Evolutionary conservation across 2,329 filamentous ascomycete genomes (phyloP).

Genomic region (Colletotrichum neosansevieriae): DNA sequence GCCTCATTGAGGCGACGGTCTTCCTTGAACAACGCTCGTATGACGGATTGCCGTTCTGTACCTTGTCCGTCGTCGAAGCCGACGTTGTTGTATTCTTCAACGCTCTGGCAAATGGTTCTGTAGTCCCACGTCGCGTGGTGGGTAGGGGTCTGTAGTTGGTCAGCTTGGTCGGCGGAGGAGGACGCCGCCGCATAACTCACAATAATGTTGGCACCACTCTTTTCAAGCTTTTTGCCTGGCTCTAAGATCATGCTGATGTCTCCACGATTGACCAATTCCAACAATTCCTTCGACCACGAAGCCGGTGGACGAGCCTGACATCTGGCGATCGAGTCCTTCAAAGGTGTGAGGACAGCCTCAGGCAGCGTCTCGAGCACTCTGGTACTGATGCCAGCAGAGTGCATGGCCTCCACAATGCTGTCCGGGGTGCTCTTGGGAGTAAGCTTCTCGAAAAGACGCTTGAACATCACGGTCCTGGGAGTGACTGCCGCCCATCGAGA

Average conservation of each 20-base stretch:
- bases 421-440: slow-evolving; percentile 63
- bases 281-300: slow-evolving; percentile 77
- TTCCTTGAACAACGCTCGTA: slow-evolving; percentile 88
- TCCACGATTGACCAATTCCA: slow-evolving; percentile 82
- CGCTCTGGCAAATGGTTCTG: slow-evolving; percentile 78
- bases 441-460: slow-evolving; percentile 73
- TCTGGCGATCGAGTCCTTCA: slow-evolving; percentile 86
- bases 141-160: slow-evolving; percentile 62
- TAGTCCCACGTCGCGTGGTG: slow-evolving; percentile 80
- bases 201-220: slow-evolving; percentile 53
- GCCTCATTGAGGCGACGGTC: slow-evolving; percentile 92
- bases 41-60: slow-evolving; percentile 84
- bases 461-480: slow-evolving; percentile 78
- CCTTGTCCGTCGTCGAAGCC: slow-evolving; percentile 84
- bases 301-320: slow-evolving; percentile 87
- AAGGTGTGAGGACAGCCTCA: slow-evolving; percentile 81
- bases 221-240: slow-evolving; percentile 54
- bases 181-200: slow-evolving; percentile 49
- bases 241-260: slow-evolving; percentile 79
- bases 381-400: slow-evolving; percentile 74
- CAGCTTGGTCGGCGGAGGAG: slow-evolving; percentile 38
- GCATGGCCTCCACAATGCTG: slow-evolving; percentile 80
- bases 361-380: slow-evolving; percentile 84
- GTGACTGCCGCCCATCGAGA: slow-evolving; percentile 62
- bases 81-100: slow-evolving; percentile 69